These are phyloP conservation scores for Alternaria sp. DNA, from an alignment of 2,329 filamentous ascomycete genomes.

Conservation along the genomic window DNA sequence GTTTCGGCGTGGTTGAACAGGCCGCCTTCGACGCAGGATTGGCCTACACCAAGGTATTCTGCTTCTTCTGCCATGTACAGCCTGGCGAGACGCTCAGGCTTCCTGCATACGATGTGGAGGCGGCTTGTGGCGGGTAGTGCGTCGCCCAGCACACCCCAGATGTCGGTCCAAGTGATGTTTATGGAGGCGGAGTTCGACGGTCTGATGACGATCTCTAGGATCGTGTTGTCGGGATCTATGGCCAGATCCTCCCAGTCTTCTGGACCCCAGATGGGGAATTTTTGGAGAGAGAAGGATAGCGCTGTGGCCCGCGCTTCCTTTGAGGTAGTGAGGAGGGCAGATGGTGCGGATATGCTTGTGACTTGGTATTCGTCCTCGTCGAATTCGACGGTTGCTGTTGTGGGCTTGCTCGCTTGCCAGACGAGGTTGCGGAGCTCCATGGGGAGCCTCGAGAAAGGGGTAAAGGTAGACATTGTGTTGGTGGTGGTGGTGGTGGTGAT, in stretches of 20 bases:
- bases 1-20: constrained; percentile 19
- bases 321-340: constrained; percentile 15
- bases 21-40: constrained; percentile 21
- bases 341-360: constrained; percentile 18
- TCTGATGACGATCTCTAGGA: constrained; percentile 20
- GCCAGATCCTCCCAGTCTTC: constrained; percentile 22
- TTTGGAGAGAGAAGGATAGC: constrained; percentile 7
- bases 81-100: constrained; percentile 21
- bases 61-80: constrained; percentile 26
- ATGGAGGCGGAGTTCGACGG: constrained; percentile 13
- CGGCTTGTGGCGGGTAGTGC: constrained; percentile 16
- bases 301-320: constrained; percentile 19
- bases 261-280: constrained; percentile 15
- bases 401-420: constrained; percentile 10
- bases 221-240: constrained; percentile 15
- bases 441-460: constrained; percentile 8
- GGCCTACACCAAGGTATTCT: constrained; percentile 24
- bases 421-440: constrained; percentile 10
- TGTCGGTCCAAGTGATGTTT: constrained; percentile 27
- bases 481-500: neutral
- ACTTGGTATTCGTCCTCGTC: constrained; percentile 17
- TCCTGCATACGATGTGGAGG: constrained; percentile 21
- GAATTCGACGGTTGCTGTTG: constrained; percentile 10
- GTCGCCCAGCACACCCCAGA: constrained; percentile 21
- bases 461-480: constrained; percentile 9